phyloP scores from a whole-genome alignment of 768 basidiomycete genomes.

The Boletus reticulatus region DNA sequence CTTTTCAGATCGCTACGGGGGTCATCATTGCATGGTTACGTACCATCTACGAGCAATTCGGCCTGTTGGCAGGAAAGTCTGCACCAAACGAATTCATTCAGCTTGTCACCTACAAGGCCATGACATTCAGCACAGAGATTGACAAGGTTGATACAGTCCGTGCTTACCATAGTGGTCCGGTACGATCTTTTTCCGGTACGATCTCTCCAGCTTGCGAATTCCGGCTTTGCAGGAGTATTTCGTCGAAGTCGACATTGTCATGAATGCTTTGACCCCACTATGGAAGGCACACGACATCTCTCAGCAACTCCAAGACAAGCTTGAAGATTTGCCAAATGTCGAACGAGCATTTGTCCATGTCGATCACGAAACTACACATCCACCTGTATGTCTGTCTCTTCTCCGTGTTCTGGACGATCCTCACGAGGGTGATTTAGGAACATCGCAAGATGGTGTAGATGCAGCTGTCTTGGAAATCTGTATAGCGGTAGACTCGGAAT shows the following conservation, averaged over 20 bases:
- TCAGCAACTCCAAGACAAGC: conserved; percentile 82
- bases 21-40: conserved; percentile 76
- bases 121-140: conserved; percentile 86
- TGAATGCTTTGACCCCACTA: conserved; percentile 84
- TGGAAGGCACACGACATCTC: conserved; percentile 87
- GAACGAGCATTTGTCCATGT: conserved; percentile 94
- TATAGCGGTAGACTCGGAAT: neutral
- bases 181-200: conserved; percentile 26
- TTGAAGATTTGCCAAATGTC: conserved; percentile 86
- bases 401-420: neutral
- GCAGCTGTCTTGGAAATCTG: neutral
- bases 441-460: conserved; percentile 38
- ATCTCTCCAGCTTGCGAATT: neutral
- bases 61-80: conserved; percentile 85
- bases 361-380: conserved; percentile 89
- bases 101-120: conserved; percentile 85
- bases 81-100: conserved; percentile 91
- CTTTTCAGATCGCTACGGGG: conserved; percentile 65
- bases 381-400: conserved; percentile 42
- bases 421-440: conserved; percentile 31
- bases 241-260: conserved; percentile 94
- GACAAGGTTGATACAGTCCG: conserved; percentile 87
- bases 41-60: conserved; percentile 81
- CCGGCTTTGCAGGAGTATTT: conserved; percentile 64
- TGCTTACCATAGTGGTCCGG: conserved; percentile 89